These are phyloP conservation scores for Puya raimondii DNA, from an alignment of 176 grass and related monocot species.

Conservation along the genomic window DNA sequence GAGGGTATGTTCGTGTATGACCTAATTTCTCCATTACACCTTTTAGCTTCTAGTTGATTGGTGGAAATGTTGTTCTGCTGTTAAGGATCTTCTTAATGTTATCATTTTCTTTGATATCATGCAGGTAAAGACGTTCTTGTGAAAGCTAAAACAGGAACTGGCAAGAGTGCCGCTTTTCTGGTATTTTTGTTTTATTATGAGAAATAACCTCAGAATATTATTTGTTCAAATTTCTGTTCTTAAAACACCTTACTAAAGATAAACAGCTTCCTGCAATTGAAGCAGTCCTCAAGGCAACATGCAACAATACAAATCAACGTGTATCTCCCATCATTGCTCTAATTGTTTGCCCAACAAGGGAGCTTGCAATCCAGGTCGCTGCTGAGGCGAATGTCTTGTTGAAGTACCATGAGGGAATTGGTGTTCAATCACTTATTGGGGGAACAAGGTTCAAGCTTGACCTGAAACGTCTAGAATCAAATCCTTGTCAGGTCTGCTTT, in stretches of 20 bases:
- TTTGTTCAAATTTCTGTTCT: background rate
- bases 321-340: slow-evolving; percentile 73
- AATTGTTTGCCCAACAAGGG: slow-evolving; percentile 84
- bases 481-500: slow-evolving; percentile 68
- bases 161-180: slow-evolving; percentile 94
- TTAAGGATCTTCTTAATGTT: background rate
- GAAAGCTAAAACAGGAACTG: slow-evolving; percentile 89
- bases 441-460: slow-evolving; percentile 89
- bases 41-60: background rate
- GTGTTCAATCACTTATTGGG: slow-evolving; percentile 85
- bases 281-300: slow-evolving; percentile 70
- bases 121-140: slow-evolving; percentile 91
- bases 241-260: slow-evolving; percentile 37
- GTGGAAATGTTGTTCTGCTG: slow-evolving; percentile 3
- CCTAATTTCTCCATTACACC: background rate
- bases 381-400: slow-evolving; percentile 81
- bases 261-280: slow-evolving; percentile 99
- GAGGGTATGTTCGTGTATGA: slow-evolving; percentile 46
- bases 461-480: slow-evolving; percentile 72
- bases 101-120: background rate
- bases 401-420: slow-evolving; percentile 72
- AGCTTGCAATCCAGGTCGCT: slow-evolving; percentile 80
- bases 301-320: slow-evolving; percentile 45
- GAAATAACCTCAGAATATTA: background rate
- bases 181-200: slow-evolving; percentile 34